Percentiles rank a stretch among this genome's conserved stretches.
Conservation (phyloP, 2,329 filamentous ascomycete genomes). For the Colletotrichum sp. region DNA sequence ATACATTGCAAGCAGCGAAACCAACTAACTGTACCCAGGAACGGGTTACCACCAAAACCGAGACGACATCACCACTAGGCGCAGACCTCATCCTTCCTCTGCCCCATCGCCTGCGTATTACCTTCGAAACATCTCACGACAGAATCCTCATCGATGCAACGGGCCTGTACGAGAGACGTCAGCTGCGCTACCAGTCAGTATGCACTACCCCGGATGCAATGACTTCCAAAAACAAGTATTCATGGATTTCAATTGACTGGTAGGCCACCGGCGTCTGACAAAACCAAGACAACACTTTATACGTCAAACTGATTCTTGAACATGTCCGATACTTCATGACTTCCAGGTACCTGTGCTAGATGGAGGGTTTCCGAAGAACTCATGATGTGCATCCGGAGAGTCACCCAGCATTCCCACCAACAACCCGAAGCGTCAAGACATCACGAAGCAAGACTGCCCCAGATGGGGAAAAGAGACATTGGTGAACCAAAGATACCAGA, state of each 20-base stretch:
- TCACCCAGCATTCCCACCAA: neutral
- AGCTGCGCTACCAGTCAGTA: rapidly evolving
- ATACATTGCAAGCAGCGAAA: neutral
- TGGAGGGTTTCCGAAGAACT: rapidly evolving
- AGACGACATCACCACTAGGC: rapidly evolving
- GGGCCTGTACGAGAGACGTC: rapidly evolving
- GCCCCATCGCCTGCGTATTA: neutral
- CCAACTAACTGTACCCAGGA: no score
- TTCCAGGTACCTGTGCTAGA: rapidly evolving
- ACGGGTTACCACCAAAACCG: neutral
- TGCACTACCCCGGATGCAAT: rapidly evolving
- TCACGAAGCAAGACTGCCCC: neutral
- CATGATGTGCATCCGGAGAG: neutral
- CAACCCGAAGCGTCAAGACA: neutral
- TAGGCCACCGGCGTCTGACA: rapidly evolving
- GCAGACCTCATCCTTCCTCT: neutral
- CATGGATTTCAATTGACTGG: neutral
- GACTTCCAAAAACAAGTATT: neutral
- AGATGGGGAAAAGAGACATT: neutral
- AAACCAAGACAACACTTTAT: neutral
- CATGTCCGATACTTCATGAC: rapidly evolving
- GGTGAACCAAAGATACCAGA: neutral
- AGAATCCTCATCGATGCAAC: neutral
- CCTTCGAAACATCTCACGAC: neutral
- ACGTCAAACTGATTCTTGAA: neutral